These are phyloP conservation scores for Candida insectalens DNA, from an alignment of 805 yeast species.

Conservation along the genomic window DNA sequence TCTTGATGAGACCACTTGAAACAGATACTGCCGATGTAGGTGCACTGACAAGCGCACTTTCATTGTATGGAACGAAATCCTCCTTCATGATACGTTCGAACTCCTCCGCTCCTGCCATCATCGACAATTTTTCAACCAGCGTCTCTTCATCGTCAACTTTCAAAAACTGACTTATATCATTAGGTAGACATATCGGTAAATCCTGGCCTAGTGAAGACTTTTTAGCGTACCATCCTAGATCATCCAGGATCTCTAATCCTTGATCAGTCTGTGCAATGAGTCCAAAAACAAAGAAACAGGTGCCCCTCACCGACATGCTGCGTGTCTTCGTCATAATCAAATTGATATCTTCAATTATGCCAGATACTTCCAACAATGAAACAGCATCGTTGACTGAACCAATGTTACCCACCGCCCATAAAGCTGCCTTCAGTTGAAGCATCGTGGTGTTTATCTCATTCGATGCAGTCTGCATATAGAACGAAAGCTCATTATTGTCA, in stretches of 20 bases:
- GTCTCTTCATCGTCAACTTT: background rate
- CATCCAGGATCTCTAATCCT: conserved; percentile 81
- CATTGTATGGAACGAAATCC: conserved; percentile 18
- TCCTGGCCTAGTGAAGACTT: conserved; percentile 33
- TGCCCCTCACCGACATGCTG: conserved; percentile 58
- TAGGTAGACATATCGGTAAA: conserved; percentile 20
- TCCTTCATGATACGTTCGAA: conserved; percentile 16
- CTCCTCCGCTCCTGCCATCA: conserved; percentile 7
- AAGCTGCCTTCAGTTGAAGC: conserved; percentile 52
- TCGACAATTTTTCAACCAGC: conserved; percentile 5
- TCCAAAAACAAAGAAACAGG: conserved; percentile 73
- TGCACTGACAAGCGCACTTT: conserved; percentile 4
- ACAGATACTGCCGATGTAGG: conserved; percentile 6
- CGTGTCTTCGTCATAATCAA: conserved; percentile 35
- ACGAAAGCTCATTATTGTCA: conserved; percentile 11
- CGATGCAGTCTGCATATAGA: conserved; percentile 10
- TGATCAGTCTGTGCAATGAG: conserved; percentile 60
- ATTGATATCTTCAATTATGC: conserved; percentile 44
- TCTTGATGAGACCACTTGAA: conserved; percentile 3
- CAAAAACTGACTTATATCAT: conserved; percentile 12
- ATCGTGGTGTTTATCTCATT: conserved; percentile 26
- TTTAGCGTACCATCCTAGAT: conserved; percentile 61
- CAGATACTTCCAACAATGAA: conserved; percentile 36
- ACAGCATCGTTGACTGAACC: conserved; percentile 69
- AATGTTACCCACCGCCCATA: conserved; percentile 85